Conservation (phyloP, 495 filamentous ascomycete species). For the Glarea lozoyensis region DNA sequence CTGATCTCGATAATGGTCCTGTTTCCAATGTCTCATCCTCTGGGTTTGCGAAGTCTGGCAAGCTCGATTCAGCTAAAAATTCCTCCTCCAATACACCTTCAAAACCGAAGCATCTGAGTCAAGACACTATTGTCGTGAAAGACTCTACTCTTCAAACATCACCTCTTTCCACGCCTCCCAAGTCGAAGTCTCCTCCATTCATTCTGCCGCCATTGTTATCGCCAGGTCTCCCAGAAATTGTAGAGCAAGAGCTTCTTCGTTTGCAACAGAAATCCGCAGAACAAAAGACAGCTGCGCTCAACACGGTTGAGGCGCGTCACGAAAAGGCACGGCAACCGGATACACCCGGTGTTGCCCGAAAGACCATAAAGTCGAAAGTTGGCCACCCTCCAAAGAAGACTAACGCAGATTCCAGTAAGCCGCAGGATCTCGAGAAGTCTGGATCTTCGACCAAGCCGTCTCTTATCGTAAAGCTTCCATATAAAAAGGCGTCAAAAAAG, state of each 20-base stretch:
- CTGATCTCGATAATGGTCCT: slow-evolving; percentile 13
- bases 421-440: neutral
- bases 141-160: slow-evolving; percentile 1
- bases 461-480: slow-evolving; percentile 17
- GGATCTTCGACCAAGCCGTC: neutral
- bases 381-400: slow-evolving; percentile 18
- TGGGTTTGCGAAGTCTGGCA: slow-evolving; percentile 1
- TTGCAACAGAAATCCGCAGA: slow-evolving; percentile 17
- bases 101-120: neutral
- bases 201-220: slow-evolving; percentile 18
- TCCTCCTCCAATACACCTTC: slow-evolving; percentile 5
- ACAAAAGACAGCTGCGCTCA: slow-evolving; percentile 9
- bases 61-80: neutral
- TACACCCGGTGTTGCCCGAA: slow-evolving; percentile 18
- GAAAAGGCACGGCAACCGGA: slow-evolving; percentile 17
- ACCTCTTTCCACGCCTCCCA: slow-evolving; percentile 4
- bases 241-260: slow-evolving; percentile 16
- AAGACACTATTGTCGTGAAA: slow-evolving; percentile 17
- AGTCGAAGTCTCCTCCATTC: slow-evolving; percentile 7
- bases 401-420: slow-evolving; percentile 6
- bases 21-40: neutral
- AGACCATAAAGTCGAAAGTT: slow-evolving; percentile 15
- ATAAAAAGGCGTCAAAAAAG: slow-evolving; percentile 13
- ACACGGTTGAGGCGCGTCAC: slow-evolving; percentile 15
- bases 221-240: slow-evolving; percentile 13